These are phyloP conservation scores for Teratosphaeria epicoccoides DNA, from an alignment of 2,329 filamentous ascomycete genomes.

Conservation along the genomic window DNA sequence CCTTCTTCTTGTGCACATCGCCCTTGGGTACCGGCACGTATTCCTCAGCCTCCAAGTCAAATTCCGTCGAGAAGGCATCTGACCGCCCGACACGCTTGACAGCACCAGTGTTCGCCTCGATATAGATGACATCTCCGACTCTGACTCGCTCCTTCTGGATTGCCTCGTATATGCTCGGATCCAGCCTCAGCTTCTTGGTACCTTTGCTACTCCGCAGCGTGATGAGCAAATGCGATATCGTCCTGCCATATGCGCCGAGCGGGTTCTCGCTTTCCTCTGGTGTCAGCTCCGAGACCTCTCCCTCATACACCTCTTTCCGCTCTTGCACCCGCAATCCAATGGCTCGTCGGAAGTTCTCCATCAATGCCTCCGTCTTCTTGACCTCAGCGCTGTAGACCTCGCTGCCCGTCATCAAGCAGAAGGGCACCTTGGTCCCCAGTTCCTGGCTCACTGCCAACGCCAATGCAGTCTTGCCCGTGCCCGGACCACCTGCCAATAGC, in stretches of 20 bases:
- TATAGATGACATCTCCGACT: constrained; percentile 96
- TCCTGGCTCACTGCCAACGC: constrained; percentile 94
- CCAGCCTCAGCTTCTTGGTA: constrained; percentile 92
- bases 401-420: constrained; percentile 95
- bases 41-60: constrained; percentile 96
- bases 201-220: constrained; percentile 91
- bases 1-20: constrained; percentile 99
- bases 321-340: constrained; percentile 96
- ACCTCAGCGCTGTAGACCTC: constrained; percentile 97
- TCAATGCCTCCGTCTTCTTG: constrained; percentile 97
- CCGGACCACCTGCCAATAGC: constrained; percentile 83
- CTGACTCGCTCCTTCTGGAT: constrained; percentile 97
- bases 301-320: constrained; percentile 98
- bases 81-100: constrained; percentile 95
- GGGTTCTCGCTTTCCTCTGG: constrained; percentile 98
- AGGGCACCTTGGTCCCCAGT: constrained; percentile 93
- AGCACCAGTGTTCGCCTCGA: constrained; percentile 95
- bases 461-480: constrained; percentile 93
- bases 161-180: constrained; percentile 97
- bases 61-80: constrained; percentile 95
- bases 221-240: constrained; percentile 89
- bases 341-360: constrained; percentile 97
- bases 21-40: constrained; percentile 98
- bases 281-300: constrained; percentile 93
- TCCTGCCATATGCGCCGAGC: constrained; percentile 90